phyloP scores from a whole-genome alignment of 139 green algal species.

The Mychonastes homosphaera region DNA sequence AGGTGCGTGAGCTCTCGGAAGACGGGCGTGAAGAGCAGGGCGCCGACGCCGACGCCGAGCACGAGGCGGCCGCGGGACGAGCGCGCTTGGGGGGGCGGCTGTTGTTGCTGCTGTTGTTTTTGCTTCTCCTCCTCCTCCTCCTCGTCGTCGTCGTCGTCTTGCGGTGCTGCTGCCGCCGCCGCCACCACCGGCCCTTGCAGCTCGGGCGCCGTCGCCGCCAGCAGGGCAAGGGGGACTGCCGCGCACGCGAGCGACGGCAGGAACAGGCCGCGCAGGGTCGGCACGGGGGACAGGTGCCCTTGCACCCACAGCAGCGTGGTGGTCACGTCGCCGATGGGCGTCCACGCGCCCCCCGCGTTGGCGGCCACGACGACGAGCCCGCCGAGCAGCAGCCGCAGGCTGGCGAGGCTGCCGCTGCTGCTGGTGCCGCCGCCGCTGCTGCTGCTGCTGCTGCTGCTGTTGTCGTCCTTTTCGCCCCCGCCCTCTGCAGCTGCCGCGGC shows the following conservation, averaged over 20 bases:
- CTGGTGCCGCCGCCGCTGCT: not conserved
- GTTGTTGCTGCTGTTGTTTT: not conserved
- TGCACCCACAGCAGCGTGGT: slow-evolving; percentile 76
- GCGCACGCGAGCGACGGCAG: slow-evolving; percentile 33
- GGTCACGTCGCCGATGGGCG: slow-evolving; percentile 52
- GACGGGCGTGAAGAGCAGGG: slow-evolving; percentile 53
- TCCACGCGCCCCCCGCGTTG: slow-evolving; percentile 67
- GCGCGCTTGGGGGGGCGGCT: not conserved
- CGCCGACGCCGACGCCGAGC: slow-evolving; percentile 39
- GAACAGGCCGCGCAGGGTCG: slow-evolving; percentile 45
- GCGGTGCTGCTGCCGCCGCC: slow-evolving; percentile 7
- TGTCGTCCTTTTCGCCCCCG: not conserved
- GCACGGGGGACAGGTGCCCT: slow-evolving; percentile 46
- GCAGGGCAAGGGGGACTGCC: slow-evolving; percentile 32
- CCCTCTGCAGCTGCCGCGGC: not conserved
- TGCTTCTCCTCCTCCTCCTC: not conserved
- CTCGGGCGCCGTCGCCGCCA: slow-evolving; percentile 27
- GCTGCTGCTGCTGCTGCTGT: not conserved
- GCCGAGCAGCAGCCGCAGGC: slow-evolving; percentile 46
- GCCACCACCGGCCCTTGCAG: slow-evolving; percentile 18
- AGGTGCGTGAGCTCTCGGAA: slow-evolving; percentile 48
- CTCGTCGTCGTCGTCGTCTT: not conserved
- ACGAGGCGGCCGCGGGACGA: slow-evolving; percentile 34
- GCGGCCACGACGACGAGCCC: slow-evolving; percentile 59
- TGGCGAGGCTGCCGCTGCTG: slow-evolving; percentile 11